phyloP scores from a whole-genome alignment of 179 eudicot species.

The Beta corolliflora region DNA sequence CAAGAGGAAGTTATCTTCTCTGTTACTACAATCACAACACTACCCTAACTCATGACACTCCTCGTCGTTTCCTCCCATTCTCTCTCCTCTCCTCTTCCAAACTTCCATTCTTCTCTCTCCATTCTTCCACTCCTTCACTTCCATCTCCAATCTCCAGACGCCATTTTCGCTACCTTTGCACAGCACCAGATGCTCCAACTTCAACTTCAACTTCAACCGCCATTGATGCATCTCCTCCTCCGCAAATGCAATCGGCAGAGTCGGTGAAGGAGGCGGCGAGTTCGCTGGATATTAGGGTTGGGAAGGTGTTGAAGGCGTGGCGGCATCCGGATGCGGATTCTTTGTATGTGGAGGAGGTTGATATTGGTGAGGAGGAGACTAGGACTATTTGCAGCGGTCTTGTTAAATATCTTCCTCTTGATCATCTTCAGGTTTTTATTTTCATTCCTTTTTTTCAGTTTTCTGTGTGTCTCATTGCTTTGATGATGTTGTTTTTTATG shows the following conservation, averaged over 20 bases:
- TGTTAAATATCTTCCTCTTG: conserved; percentile 68
- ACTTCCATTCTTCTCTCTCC: conserved; percentile 6
- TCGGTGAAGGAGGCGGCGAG: conserved; percentile 51
- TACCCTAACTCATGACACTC: not conserved
- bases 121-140: conserved; percentile 2
- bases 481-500: not conserved
- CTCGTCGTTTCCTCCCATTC: conserved; percentile 18
- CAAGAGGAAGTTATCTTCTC: conserved; percentile 20
- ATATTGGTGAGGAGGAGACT: conserved; percentile 74
- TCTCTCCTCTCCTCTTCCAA: conserved; percentile 11
- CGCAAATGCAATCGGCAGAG: conserved; percentile 7
- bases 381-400: conserved; percentile 94
- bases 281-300: conserved; percentile 77
- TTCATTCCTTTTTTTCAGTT: not conserved
- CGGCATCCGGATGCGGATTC: conserved; percentile 87
- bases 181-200: conserved; percentile 23
- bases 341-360: conserved; percentile 90
- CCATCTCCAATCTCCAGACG: conserved; percentile 7
- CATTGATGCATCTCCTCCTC: not conserved
- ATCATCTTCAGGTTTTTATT: conserved; percentile 60
- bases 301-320: conserved; percentile 70
- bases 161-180: conserved; percentile 28
- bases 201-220: not conserved
- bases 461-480: not conserved
- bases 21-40: conserved; percentile 15